These are phyloP conservation scores for Fusarium sarcochroum DNA, from an alignment of 2,329 filamentous ascomycete genomes.

Conservation along the genomic window DNA sequence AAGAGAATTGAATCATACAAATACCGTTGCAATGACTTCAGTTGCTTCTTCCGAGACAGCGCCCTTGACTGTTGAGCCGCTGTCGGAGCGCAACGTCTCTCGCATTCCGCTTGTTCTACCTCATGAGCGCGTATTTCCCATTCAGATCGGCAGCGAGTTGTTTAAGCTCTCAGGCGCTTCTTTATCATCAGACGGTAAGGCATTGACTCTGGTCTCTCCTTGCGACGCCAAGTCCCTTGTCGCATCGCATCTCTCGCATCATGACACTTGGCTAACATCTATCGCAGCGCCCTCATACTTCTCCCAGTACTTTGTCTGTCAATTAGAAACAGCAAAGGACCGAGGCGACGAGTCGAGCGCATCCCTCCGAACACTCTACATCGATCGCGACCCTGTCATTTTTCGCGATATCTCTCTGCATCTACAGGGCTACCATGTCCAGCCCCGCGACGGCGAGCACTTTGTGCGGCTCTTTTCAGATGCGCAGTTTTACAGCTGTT, in stretches of 20 bases:
- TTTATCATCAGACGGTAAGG: conserved; percentile 78
- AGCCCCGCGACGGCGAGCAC: conserved; percentile 84
- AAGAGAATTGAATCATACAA: neutral
- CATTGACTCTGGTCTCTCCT: conserved; percentile 5
- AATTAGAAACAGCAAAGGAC: conserved; percentile 75
- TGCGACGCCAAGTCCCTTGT: conserved; percentile 5
- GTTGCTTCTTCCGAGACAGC: conserved; percentile 50
- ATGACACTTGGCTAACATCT: conserved; percentile 25
- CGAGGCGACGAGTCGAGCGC: conserved; percentile 65
- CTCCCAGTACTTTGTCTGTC: conserved; percentile 91
- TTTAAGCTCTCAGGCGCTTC: conserved; percentile 82
- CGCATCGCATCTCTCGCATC: neutral
- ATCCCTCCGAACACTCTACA: conserved; percentile 85
- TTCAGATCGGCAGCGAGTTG: conserved; percentile 79
- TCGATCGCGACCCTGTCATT: conserved; percentile 91
- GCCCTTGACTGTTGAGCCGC: conserved; percentile 43
- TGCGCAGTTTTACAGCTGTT: conserved; percentile 92
- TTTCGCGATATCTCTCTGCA: conserved; percentile 92
- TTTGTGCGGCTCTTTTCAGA: conserved; percentile 95
- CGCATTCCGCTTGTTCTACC: conserved; percentile 73
- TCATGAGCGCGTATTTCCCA: conserved; percentile 80
- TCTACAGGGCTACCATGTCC: conserved; percentile 91
- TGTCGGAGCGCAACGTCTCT: conserved; percentile 54
- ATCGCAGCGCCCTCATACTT: conserved; percentile 90
- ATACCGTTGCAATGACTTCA: conserved; percentile 16